phyloP scores from a whole-genome alignment of 2,329 filamentous ascomycete genomes.

The Curvularia sp. region DNA sequence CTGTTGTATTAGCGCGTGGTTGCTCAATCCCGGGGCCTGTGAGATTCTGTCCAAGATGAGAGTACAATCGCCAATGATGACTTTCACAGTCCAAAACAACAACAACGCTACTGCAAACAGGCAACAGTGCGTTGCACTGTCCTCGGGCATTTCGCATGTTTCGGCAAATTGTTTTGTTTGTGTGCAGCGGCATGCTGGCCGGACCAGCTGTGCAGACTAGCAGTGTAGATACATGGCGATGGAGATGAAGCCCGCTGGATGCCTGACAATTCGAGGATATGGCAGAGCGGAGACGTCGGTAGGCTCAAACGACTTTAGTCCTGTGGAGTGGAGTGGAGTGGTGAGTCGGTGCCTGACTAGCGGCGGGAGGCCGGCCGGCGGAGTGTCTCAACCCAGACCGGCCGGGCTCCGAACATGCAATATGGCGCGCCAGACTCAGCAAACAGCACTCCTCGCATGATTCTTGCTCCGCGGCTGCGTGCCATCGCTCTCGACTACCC shows the following conservation, averaged over 20 bases:
- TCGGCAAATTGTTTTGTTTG: slow-evolving; percentile 18
- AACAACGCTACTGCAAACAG: slow-evolving; percentile 12
- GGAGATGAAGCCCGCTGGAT: not conserved
- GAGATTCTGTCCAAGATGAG: not conserved
- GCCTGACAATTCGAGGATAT: not conserved
- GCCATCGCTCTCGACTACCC: not conserved
- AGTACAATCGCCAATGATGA: not conserved
- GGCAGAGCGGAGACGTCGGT: not conserved
- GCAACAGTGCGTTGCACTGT: slow-evolving; percentile 10
- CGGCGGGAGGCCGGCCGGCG: slow-evolving; percentile 17
- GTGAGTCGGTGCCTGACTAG: slow-evolving; percentile 10
- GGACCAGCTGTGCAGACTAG: slow-evolving; percentile 3
- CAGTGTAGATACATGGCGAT: slow-evolving; percentile 1
- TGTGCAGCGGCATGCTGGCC: not conserved
- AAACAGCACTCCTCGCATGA: slow-evolving; percentile 8
- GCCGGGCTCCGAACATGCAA: slow-evolving; percentile 12
- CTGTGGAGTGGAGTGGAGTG: slow-evolving; percentile 7
- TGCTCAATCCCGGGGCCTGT: not conserved
- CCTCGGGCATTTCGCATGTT: slow-evolving; percentile 23
- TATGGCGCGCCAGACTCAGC: slow-evolving; percentile 5
- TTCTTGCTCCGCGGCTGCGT: not conserved
- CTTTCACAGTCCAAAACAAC: not conserved
- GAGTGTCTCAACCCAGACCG: slow-evolving; percentile 12
- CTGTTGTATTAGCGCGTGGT: not conserved
- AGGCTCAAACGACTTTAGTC: slow-evolving; percentile 7